phyloP scores from a whole-genome alignment of 352 stramenopile species.

The Halophytophthora polymorphica region DNA sequence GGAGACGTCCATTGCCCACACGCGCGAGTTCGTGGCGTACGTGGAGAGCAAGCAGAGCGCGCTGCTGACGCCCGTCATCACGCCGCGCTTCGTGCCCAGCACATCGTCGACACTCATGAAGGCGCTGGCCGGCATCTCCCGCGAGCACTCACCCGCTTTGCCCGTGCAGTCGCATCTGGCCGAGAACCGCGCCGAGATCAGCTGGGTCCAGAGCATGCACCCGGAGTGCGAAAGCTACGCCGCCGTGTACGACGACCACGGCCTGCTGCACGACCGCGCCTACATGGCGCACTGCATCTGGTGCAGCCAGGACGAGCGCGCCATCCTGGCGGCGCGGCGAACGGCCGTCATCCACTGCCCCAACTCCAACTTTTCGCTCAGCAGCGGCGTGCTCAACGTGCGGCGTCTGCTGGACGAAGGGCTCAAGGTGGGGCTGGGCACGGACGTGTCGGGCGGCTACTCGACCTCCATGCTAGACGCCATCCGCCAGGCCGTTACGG shows the following conservation, averaged over 20 bases:
- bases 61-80: conserved; percentile 89
- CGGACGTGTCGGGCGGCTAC: conserved; percentile 93
- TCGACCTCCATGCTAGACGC: conserved; percentile 93
- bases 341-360: conserved; percentile 93
- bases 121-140: conserved; percentile 74
- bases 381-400: conserved; percentile 83
- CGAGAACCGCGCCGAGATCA: conserved; percentile 89
- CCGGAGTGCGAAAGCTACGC: conserved; percentile 81
- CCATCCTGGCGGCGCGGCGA: conserved; percentile 55
- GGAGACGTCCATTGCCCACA: conserved; percentile 77
- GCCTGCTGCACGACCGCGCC: conserved; percentile 84
- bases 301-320: conserved; percentile 70
- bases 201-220: conserved; percentile 82
- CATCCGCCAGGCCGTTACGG: conserved; percentile 87
- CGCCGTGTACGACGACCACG: conserved; percentile 75
- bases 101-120: conserved; percentile 84
- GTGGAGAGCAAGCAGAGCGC: conserved; percentile 65
- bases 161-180: conserved; percentile 91
- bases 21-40: conserved; percentile 86
- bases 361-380: conserved; percentile 94
- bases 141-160: conserved; percentile 64
- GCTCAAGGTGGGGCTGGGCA: conserved; percentile 91
- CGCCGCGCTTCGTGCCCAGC: conserved; percentile 92
- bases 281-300: conserved; percentile 96
- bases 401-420: conserved; percentile 67